Base-by-base conservation (phyloP, 1,284 basidiomycete genomes). In the Heterobasidion annosum region DNA sequence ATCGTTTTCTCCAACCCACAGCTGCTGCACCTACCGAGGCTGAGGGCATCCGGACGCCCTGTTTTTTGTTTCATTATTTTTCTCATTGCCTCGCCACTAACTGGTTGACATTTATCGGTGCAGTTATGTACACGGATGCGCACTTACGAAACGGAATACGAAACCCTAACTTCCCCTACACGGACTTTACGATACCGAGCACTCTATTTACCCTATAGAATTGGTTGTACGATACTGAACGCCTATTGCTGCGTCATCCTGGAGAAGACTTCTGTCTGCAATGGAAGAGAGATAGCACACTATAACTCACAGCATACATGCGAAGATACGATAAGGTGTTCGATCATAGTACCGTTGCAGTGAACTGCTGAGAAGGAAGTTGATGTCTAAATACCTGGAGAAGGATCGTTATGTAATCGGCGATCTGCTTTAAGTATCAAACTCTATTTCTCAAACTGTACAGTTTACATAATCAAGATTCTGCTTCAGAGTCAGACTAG, bases 21-120 rank as follows among this genome's bases (percentile, higher is more conserved):
- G 83, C 54, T 85, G 80, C 61, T 85, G 82, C 66, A 85, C 83
- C 52, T 89, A 77, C 70, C 81, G 85, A 61, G 83, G 86, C 69
- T 87, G 7, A 62, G 50, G 34, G 35, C 9, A 32, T 19, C 6
- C 19, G 46, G 46, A 16, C 32, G 18, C 35, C 48, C 15, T 48
- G 9, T 12, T 48, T 3, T 25, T 25, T 25, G 25, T 25, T 25
- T 25, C 3, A 25, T 25, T 25, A 25, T 25, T 25, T 25, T 25
- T 25, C 32, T 15, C 46, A 13, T 19, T 48, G 46, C 46, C 46
- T 45, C 43, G 13, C 15, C 43, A 8, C 25, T 33, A 32, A 50
- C 48, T 34, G 48, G 18, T 53, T 40, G 37, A 5, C 37, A 40
- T 10, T 40, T 25, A 25, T 25, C 25, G 37, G 10, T 43, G 51